Base-by-base conservation (phyloP, 495 filamentous ascomycete genomes). In the Astrothelium macrocarpum region DNA sequence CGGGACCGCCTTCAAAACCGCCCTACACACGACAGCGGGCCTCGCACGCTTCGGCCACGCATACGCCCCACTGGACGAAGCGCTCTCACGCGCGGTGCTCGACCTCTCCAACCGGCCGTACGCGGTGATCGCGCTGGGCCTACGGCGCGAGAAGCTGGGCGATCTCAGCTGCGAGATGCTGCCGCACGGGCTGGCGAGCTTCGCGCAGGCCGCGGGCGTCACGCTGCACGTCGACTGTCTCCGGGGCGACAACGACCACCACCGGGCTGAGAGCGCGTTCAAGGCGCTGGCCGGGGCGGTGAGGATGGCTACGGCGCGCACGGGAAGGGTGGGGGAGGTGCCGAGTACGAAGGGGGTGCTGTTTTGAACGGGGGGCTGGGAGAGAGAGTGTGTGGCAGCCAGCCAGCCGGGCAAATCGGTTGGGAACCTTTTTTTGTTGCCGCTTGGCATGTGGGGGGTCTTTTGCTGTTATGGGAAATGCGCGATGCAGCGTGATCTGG, bases 151-250 rank as follows among this genome's bases (percentile, higher is more conserved):
- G 81, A 94, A 89, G 84, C 89, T 97, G 68, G 94, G 94, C 32
- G 89, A 91, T 68, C 75, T 97, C 70, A 92, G 88, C 80, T 88
- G 84, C 59, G 93, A 98, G 83, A 98, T 97, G 94, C 84, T 98
- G 61, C 92, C 94, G 60, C 94, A 98, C 78, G 93, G 93, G 56
- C 73, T 98, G 74, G 85, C 91, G 77, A 92, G 88, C 76, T 98
- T 96, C 77, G 91, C 93, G 43, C 88, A 93, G 78, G 88, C 83
- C 4, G 90, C 94, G 7, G 84, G 89, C n/a, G 80, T 96, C 58
- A 98, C 94, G 32, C 73, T 97, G 76, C 94, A 98, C 78, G 89
- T 97, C 59, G 90, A 96, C 73, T 90, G 88, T 72, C 71, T 95
- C 49, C 81, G 88, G 61, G 94, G 94, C 29, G 83, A 88, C 56